Evolutionary conservation across 2,329 filamentous ascomycete species (phyloP), one percentile per base, ranked within the genome.

Genomic region (Aspergillus aculeatinus): DNA sequence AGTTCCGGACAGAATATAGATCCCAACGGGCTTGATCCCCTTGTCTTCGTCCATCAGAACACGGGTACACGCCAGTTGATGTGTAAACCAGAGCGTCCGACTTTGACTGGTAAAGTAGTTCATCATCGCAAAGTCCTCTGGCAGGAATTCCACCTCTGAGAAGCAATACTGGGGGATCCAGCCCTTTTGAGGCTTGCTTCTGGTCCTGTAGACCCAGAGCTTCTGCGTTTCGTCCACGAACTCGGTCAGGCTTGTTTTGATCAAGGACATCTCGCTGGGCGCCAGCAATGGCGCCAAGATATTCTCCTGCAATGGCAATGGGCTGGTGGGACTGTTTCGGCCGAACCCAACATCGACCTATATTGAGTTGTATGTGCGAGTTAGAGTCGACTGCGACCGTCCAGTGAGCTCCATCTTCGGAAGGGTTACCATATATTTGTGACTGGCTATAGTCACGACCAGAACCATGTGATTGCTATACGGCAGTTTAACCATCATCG

Each of bases 261-360:
- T n/a, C n/a, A n/a, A n/a, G n/a, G n/a, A n/a, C n/a, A n/a, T n/a
- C n/a, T n/a, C 47, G 39, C 25, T 54, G 51, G 4, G 25, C 6
- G 51, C n/a, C n/a, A n/a, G n/a, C n/a, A n/a, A 54, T 54, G n/a
- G 51, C 14, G 5, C 51, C 51, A 19, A 29, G 21, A 5, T 47
- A 21, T 1, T 9, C 25, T 31, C 35, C 16, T 29, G 7, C 39
- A 54, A 14, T 3, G 51, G 51, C 2, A 54, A 7, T 14, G 51
- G 51, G 35, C 47, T 35, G 6, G 47, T 35, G 12, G 51, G 51
- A 16, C 51, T 39, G 19, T 47, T 54, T 2, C 35, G 47, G 51
- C 51, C 51, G 47, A 54, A 54, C 29, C 51, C 51, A 29, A 54
- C 51, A 19, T 54, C 51, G 6, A 54, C 19, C n/a, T n/a, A n/a